Evolutionary conservation across 805 yeast genomes (phyloP).

Genomic region (Candida dajiaensis): DNA sequence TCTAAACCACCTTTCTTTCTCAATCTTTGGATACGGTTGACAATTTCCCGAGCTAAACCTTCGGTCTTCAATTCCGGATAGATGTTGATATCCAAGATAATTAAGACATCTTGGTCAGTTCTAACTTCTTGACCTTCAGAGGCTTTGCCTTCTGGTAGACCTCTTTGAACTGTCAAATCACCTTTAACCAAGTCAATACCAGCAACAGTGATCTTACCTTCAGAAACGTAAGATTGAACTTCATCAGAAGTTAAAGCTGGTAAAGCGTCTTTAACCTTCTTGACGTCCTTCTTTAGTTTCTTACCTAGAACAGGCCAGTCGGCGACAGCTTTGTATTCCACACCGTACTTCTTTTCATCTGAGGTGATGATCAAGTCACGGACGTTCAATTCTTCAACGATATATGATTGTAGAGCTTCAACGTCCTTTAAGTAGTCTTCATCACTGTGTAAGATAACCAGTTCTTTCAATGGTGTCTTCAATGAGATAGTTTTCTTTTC

Average conservation of each 20-base stretch:
- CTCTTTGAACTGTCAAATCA: constrained; percentile 87
- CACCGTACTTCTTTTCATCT: constrained; percentile 89
- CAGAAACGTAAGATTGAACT: constrained; percentile 65
- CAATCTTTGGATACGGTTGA: constrained; percentile 95
- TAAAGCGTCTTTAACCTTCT: constrained; percentile 89
- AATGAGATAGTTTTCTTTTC: constrained; percentile 91
- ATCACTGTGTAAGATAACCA: constrained; percentile 83
- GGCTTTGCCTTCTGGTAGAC: constrained; percentile 63
- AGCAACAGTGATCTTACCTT: constrained; percentile 77
- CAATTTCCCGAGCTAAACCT: constrained; percentile 93
- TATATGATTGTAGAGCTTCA: constrained; percentile 68
- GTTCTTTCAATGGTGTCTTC: constrained; percentile 87
- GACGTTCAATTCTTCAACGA: constrained; percentile 87
- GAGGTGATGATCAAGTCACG: constrained; percentile 82
- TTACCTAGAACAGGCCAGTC: constrained; percentile 99
- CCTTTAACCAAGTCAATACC: constrained; percentile 85
- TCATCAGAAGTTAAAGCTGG: constrained; percentile 77
- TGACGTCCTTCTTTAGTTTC: constrained; percentile 90
- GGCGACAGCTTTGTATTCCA: constrained; percentile 89
- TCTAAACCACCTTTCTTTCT: constrained; percentile 94
- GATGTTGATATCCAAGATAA: constrained; percentile 81
- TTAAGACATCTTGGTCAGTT: constrained; percentile 83
- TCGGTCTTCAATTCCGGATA: constrained; percentile 87
- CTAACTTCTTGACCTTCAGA: constrained; percentile 78
- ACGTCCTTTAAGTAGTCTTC: constrained; percentile 69